phyloP scores from a whole-genome alignment of 2,329 filamentous ascomycete species.

The Verticillium nubilum region DNA sequence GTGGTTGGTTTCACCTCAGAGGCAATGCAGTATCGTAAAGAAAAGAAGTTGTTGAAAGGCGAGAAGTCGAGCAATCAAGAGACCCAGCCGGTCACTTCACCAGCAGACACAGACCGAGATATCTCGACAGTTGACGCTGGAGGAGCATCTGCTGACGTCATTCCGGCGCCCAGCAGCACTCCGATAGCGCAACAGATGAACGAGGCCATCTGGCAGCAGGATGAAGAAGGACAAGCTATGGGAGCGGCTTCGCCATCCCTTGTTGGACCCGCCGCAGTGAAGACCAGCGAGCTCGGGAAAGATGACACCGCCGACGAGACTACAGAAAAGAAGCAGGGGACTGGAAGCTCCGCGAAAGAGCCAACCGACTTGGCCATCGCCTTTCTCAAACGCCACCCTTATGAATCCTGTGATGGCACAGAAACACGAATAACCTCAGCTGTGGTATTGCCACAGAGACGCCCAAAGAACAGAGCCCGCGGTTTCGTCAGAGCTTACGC shows the following conservation, averaged over 20 bases:
- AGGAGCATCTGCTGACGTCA: too few species aligned
- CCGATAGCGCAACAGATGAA: not conserved
- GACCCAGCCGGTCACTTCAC: not conserved
- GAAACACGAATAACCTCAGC: slow-evolving; percentile 29
- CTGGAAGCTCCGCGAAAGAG: not conserved
- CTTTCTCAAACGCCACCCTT: slow-evolving; percentile 1
- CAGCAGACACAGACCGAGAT: too few species aligned
- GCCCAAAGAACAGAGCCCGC: slow-evolving; percentile 38
- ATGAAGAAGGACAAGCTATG: not conserved
- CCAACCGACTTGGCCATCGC: not conserved
- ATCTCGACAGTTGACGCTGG: too few species aligned
- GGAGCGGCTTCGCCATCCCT: not conserved
- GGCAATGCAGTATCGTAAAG: slow-evolving; percentile 11
- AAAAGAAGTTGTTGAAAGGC: slow-evolving; percentile 7
- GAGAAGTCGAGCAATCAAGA: not conserved
- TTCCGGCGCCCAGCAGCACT: not conserved
- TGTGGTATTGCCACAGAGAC: slow-evolving; percentile 46
- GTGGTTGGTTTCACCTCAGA: slow-evolving; percentile 14
- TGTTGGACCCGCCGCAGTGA: not conserved
- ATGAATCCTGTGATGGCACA: not conserved
- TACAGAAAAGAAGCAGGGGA: not conserved
- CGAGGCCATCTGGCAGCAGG: not conserved
- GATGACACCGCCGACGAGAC: not conserved
- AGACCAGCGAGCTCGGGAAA: not conserved
- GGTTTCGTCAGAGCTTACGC: slow-evolving; percentile 51